Percentiles rank a stretch among this genome's conserved stretches.
phyloP scores from a whole-genome alignment of 495 filamentous ascomycete genomes.

The Choiromyces venosus region DNA sequence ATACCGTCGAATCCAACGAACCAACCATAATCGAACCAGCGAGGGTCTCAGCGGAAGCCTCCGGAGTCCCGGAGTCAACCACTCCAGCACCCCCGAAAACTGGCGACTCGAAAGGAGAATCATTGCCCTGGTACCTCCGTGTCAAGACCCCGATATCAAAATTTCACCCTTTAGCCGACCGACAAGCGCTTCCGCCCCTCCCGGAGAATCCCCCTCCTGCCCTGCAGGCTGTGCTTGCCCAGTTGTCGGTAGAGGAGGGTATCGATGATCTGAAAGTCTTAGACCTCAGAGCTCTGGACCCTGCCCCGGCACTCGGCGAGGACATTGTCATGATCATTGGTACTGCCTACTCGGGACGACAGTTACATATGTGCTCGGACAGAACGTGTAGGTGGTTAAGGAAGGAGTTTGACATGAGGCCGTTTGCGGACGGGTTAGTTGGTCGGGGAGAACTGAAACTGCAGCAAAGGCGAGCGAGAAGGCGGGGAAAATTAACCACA shows the following conservation, averaged over 20 bases:
- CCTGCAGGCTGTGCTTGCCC: slow-evolving; percentile 66
- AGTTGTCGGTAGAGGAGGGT: slow-evolving; percentile 72
- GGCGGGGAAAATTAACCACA: slow-evolving; percentile 67
- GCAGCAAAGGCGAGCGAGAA: slow-evolving; percentile 72
- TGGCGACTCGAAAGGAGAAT: not conserved
- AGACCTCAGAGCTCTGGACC: slow-evolving; percentile 78
- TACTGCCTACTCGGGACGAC: slow-evolving; percentile 87
- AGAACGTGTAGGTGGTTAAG: slow-evolving; percentile 81
- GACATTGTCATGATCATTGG: slow-evolving; percentile 88
- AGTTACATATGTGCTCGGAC: slow-evolving; percentile 88
- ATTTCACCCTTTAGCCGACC: slow-evolving; percentile 50
- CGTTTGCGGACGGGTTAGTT: slow-evolving; percentile 79
- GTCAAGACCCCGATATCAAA: slow-evolving; percentile 51
- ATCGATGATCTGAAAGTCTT: slow-evolving; percentile 69
- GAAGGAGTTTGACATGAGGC: slow-evolving; percentile 59
- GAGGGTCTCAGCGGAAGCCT: not conserved
- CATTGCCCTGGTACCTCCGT: slow-evolving; percentile 84
- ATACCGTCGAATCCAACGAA: not conserved
- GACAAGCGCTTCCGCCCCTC: slow-evolving; percentile 66
- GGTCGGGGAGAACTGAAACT: slow-evolving; percentile 87
- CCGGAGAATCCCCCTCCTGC: slow-evolving; percentile 68
- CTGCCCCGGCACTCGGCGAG: slow-evolving; percentile 76
- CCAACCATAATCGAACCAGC: not conserved
- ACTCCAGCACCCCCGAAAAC: not conserved
- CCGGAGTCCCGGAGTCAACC: not conserved